Evolutionary conservation across 2,329 filamentous ascomycete species (phyloP), one percentile per base, ranked within the genome.

Genomic region (Karstenula rhodostoma): DNA sequence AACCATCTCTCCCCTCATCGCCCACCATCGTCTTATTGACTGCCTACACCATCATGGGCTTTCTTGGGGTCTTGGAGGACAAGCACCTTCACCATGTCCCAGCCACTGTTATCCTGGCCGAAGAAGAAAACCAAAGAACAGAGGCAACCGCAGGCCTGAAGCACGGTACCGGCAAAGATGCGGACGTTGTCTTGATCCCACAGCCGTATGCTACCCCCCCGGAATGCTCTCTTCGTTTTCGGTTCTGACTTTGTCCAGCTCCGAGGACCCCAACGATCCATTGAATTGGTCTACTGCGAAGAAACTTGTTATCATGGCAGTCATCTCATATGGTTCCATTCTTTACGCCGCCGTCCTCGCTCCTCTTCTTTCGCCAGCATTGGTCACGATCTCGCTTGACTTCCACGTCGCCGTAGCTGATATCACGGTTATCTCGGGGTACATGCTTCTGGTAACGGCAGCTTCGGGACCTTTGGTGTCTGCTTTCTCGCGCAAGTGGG

Each of bases 371-470:
- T 77, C 73, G n/a, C 73, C 76, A 3, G 74, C 73, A 2, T 60
- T 77, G 5, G 72, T 76, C 5, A 67, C 75, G 33, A 75, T 78
- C 43, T 71, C 76, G 0, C 35, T 66, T 32, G 71, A 75, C 22
- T 75, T 76, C 35, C 40, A 69, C 0, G 67, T 62, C 13, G 47
- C 59, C 0, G 65, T 78, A 27, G 63, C 57, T 22, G 74, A 77
- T 40, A 74, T 78, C 54, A 78, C 76, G 4, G 68, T 76, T 33
- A 74, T 77, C 17, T 77, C 73, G 7, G 76, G 76, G n/a, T 78
- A 78, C 44, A 75, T 76, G 67, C 64, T 78, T 6, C 61, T 78
- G 1, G 75, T 77, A 4, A 74, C 74, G 4, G 75, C 68, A 5
- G 61, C 67, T 13, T 69, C 73, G n/a, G 76, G 75, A 2, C 75